Base-by-base conservation (phyloP, 805 yeast genomes). In the Myxozyma geophila region DNA sequence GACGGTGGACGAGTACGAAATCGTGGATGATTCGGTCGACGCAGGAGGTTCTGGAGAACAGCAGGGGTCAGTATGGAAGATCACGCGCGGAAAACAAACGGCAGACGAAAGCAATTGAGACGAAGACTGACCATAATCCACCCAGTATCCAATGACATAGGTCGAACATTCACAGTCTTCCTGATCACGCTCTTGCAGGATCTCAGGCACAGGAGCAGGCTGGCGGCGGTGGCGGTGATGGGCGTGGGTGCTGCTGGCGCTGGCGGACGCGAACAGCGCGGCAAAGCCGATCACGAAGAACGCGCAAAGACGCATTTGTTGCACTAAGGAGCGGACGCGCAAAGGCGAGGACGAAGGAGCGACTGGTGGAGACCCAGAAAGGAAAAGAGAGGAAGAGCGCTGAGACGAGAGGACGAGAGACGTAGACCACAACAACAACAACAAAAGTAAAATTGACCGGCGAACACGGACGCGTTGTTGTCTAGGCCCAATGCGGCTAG, bases 191-290 rank as follows among this genome's bases (percentile, higher is more conserved):
- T 40, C 51, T 47, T 19, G 54, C 9, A 51, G 58, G 39, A 33
- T 13, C 13, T 41, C 59, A 40, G 41, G 57, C 4, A 28, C 35
- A 9, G 54, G 52, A 5, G 60, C 54, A 8, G 50, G 41, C 43
- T 19, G 61, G 49, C 60, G 64, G 23, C 44, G 60, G 35, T 61
- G 64, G 39, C 63, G 63, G 58, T 57, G 64, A 55, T 56, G 60
- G 17, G 56, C 47, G 40, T 56, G 61, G 43, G 49, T 36, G 47
- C 36, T 28, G 43, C 40, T 43, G 28, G 64, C 47, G 15, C 54
- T 44, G 47, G 39, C 35, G 37, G 58, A n/a, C 40, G 41, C 54
- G 51, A 28, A 28, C 17, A 36, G 17, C 54, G 60, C 39, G 49
- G 37, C 7, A 40, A 51, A 12, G 15, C 35, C 43, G 39, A 44